These are phyloP conservation scores for Tetramitus jugosus DNA, from an alignment of 208 protist genomes.

Conservation along the genomic window DNA sequence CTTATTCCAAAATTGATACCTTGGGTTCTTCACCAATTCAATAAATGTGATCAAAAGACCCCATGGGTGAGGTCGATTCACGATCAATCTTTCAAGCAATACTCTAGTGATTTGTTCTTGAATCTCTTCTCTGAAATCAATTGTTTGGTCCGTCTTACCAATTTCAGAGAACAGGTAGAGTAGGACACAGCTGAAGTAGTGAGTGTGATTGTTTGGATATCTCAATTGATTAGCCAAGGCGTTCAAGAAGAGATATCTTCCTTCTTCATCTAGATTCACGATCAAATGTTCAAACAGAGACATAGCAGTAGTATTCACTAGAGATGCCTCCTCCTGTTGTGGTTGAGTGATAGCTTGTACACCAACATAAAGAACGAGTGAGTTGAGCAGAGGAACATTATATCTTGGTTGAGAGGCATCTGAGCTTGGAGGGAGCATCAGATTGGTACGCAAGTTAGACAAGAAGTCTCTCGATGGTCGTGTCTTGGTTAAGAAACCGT, in stretches of 20 bases:
- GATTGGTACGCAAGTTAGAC: conserved; percentile 57
- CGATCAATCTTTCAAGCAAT: conserved; percentile 92
- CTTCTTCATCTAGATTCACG: conserved; percentile 74
- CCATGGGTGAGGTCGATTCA: conserved; percentile 96
- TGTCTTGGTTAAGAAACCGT: conserved; percentile 75
- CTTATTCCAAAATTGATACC: conserved; percentile 84
- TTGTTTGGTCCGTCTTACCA: conserved; percentile 38
- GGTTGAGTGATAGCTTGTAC: conserved; percentile 46
- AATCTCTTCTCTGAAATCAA: conserved; percentile 73
- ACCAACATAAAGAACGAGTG: conserved; percentile 91
- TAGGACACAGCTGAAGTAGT: conserved; percentile 94
- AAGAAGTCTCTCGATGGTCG: conserved; percentile 69
- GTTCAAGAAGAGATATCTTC: conserved; percentile 90
- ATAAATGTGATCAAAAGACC: conserved; percentile 98
- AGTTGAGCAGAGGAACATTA: conserved; percentile 84
- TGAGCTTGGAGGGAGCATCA: conserved; percentile 51
- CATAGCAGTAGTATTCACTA: conserved; percentile 62
- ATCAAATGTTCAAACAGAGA: conserved; percentile 86
- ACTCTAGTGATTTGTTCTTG: conserved; percentile 93
- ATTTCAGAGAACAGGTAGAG: conserved; percentile 86
- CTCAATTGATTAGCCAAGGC: conserved; percentile 96
- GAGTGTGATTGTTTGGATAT: conserved; percentile 98
- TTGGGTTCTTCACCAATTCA: conserved; percentile 93
- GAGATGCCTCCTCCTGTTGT: not conserved
- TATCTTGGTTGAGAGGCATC: conserved; percentile 47